Conservation (phyloP, 1,284 basidiomycete genomes). For the Cutaneotrichosporon daszewskae region DNA sequence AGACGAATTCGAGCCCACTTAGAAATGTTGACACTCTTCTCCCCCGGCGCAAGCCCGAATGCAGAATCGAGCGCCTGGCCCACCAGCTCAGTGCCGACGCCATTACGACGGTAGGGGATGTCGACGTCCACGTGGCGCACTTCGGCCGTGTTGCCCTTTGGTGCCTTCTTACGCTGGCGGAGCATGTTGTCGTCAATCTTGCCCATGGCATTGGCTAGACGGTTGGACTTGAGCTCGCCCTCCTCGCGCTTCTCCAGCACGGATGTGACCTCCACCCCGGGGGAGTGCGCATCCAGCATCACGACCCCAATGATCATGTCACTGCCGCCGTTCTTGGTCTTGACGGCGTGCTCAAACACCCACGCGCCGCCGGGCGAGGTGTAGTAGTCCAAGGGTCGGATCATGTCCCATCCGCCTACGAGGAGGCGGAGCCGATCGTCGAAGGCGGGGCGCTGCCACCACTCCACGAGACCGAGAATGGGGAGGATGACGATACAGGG, state of each 20-base stretch:
- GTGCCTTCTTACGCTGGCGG: constrained; percentile 4
- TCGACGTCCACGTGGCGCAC: constrained; percentile 73
- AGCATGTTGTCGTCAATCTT: constrained; percentile 29
- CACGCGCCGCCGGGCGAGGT: constrained; percentile 58
- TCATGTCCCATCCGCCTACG: constrained; percentile 58
- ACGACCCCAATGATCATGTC: constrained; percentile 67
- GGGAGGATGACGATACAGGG: constrained; percentile 62
- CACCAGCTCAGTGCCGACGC: constrained; percentile 63
- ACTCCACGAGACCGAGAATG: constrained; percentile 63
- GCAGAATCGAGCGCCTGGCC: constrained; percentile 56
- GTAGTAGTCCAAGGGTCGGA: constrained; percentile 57
- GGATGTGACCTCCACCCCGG: constrained; percentile 19
- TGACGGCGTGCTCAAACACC: constrained; percentile 62
- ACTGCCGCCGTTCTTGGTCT: too few species aligned
- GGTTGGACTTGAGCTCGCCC: background rate
- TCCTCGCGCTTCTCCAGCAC: too few species aligned
- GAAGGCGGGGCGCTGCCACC: constrained; percentile 24
- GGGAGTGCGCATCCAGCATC: constrained; percentile 58
- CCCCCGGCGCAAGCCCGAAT: constrained; percentile 46
- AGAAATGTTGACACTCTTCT: background rate
- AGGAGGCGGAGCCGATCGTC: constrained; percentile 51
- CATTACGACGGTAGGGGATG: constrained; percentile 56
- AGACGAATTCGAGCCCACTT: too few species aligned
- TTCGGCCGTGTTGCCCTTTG: constrained; percentile 49
- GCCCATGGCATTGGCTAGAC: background rate